These are phyloP conservation scores for Claviceps sp. DNA, from an alignment of 2,329 filamentous ascomycete species.

Conservation along the genomic window DNA sequence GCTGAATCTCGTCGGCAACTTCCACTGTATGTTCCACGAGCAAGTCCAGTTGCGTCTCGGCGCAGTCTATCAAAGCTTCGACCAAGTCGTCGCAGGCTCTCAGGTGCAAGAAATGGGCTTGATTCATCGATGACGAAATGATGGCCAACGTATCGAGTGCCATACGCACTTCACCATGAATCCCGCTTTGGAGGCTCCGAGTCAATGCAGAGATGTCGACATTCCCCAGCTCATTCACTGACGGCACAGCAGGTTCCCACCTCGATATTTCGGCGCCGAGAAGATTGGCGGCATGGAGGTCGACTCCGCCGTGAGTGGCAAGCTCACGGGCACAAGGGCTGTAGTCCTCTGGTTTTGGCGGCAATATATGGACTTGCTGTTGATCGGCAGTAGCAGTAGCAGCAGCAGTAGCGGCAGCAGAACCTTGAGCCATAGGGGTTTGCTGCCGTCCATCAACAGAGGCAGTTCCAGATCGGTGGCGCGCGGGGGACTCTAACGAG, in stretches of 20 bases:
- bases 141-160: conserved; percentile 73
- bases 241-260: conserved; percentile 62
- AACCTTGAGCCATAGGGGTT: conserved; percentile 8
- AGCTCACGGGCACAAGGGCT: conserved; percentile 40
- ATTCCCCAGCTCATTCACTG: conserved; percentile 64
- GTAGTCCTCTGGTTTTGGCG: conserved; percentile 38
- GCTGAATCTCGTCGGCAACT: conserved; percentile 71
- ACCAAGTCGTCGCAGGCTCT: conserved; percentile 75
- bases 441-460: conserved; percentile 21
- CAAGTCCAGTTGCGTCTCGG: conserved; percentile 73
- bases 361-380: conserved; percentile 23
- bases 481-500: conserved; percentile 29
- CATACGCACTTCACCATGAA: conserved; percentile 77
- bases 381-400: conserved; percentile 3
- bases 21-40: conserved; percentile 76
- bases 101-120: conserved; percentile 53
- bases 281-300: conserved; percentile 49
- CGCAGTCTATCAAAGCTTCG: conserved; percentile 79
- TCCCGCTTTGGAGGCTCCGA: conserved; percentile 78
- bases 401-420: conserved; percentile 7
- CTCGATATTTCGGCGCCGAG: conserved; percentile 54
- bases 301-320: conserved; percentile 57
- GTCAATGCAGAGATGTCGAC: conserved; percentile 86
- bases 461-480: conserved; percentile 27
- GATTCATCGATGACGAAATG: conserved; percentile 47